Evolutionary conservation across 495 filamentous ascomycete species (phyloP), one percentile per base, ranked within the genome.

Genomic region (Aspergillus incahuasiensis): DNA sequence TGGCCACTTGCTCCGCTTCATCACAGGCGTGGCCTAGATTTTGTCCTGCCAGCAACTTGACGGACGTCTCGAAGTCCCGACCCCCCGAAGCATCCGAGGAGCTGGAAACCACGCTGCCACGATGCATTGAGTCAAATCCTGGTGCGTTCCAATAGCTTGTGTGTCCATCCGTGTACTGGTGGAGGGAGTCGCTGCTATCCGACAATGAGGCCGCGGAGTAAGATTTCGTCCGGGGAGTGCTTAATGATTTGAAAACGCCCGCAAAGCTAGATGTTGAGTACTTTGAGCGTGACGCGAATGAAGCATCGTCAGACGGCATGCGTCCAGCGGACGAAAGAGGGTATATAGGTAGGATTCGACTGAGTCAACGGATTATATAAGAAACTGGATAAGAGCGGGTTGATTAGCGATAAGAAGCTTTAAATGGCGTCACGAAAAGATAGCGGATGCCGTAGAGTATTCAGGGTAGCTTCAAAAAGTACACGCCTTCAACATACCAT

Each of bases 301-400:
- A 60, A 67, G 60, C 75, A 76, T 78, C 73, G 63, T 74, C 74
- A 68, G 72, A 66, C 74, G 71, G 71, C 73, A 78, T 75, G 63
- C 72, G 74, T 68, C 65, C 63, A 47, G 45, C 52, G 65, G 86
- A 68, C 62, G 60, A 42, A 21, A 6, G 45, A 51, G 42, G 22
- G 16, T 20, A 49, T 47, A 54, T 56, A 53, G 34, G 56, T 59
- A 56, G 44, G 46, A 46, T 54, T 53, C 38, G 49, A 48, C 54
- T 52, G 57, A 56, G 53, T 52, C 57, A 43, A 54, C 20, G 45
- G 66, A 47, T 62, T 56, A 59, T 60, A 60, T 62, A 56, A 57
- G 54, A 54, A 51, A 24, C 46, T 41, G 59, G 54, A 56, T 50
- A 34, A 56, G 48, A 42, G 43, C 44, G 25, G 22, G 47, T 42